Percentiles rank a stretch among this genome's conserved stretches.
phyloP scores from a whole-genome alignment of 2,329 filamentous ascomycete genomes.

The Shiraia bambusicola region DNA sequence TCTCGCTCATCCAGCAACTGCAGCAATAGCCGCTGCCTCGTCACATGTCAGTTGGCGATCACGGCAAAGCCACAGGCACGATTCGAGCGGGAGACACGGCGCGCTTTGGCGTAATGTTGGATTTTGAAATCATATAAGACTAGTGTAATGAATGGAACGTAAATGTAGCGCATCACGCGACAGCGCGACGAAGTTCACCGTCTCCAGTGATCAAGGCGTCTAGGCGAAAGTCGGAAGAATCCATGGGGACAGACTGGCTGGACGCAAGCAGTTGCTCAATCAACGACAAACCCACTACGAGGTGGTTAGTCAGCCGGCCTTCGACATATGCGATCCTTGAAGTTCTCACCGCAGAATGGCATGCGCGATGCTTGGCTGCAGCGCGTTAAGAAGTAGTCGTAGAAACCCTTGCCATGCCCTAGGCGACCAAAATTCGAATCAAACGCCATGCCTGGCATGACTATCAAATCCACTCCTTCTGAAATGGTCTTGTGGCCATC shows the following conservation, averaged over 20 bases:
- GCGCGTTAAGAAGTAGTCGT: constrained; percentile 86
- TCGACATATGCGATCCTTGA: constrained; percentile 29
- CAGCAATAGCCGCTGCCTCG: constrained; percentile 16
- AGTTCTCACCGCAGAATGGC: constrained; percentile 61
- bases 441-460: constrained; percentile 93
- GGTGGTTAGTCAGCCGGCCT: constrained; percentile 42
- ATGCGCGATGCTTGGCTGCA: constrained; percentile 60
- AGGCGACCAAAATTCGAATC: constrained; percentile 73
- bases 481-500: constrained; percentile 37
- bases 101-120: not conserved
- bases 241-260: constrained; percentile 69
- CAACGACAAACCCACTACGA: constrained; percentile 74
- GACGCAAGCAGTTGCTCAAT: constrained; percentile 77
- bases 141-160: constrained; percentile 5
- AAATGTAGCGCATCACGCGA: constrained; percentile 8
- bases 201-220: constrained; percentile 75
- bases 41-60: constrained; percentile 1
- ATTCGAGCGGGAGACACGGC: not conserved
- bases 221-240: constrained; percentile 74
- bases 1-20: constrained; percentile 68
- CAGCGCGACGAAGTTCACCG: constrained; percentile 53
- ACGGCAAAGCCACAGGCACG: constrained; percentile 8
- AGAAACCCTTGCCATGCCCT: constrained; percentile 95
- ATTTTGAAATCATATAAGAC: constrained; percentile 7
- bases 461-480: constrained; percentile 72